Base-by-base conservation (phyloP, 768 basidiomycete genomes). In the Termitomyces sp. region DNA sequence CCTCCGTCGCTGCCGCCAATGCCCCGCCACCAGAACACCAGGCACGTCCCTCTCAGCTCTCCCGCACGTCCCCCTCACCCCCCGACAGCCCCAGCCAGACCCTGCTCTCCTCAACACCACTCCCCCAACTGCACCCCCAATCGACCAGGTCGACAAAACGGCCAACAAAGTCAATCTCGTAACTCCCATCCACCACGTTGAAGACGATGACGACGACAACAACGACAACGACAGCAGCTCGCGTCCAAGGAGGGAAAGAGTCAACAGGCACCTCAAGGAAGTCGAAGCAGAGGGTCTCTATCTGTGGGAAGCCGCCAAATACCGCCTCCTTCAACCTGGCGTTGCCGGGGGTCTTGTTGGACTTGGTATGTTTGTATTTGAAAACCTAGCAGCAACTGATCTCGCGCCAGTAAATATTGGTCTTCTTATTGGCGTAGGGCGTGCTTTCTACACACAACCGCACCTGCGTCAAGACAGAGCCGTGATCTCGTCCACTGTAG, bases 271-370 rank as follows among this genome's bases (percentile, higher is more conserved):
- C 26, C 50, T 73, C 43, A 69, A 78, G 51, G 75, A 81, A 57
- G 75, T 70, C 5, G 76, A 80, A 58, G 77, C 78, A 32, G 83
- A 86, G 66, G 77, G 80, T 30, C 66, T 72, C 53, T 77, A 84
- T 56, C 63, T 83, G 12, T 86, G 81, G 80, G 71, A 77, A 9
- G 61, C 75, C 26, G 69, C 79, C 4, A 84, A 83, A 61, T 70
- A 79, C 30, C 76, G 80, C 63, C 64, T 90, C 26, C 72, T 90
- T 58, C 78, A 82, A 30, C 88, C 89, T 14, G 82, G 83, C 26
- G 82, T 88, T 52, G 84, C 85, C 10, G 87, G 90, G 28, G 89
- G 90, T 44, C 72, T 90, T 30, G 63, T 91, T 59, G 88, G 88
- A 44, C 67, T 91, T 46, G 77, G 89, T 88, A 61, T 18, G 80